These are phyloP conservation scores for Coemansia brasiliensis DNA, from an alignment of 192 early-diverging fungal genomes.

Conservation along the genomic window DNA sequence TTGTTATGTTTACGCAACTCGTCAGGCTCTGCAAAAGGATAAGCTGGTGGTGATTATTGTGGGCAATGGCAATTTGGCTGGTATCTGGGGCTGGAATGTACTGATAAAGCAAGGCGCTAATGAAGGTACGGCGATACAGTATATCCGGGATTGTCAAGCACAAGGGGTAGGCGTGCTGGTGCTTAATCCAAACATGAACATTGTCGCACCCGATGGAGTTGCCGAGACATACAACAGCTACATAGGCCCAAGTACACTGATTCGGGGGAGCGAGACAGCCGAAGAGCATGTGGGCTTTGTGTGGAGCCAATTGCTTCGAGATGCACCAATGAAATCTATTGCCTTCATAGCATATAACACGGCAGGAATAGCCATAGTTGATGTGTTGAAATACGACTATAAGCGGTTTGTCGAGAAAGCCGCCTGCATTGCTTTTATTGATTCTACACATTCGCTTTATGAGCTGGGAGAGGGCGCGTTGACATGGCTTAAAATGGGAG, in stretches of 20 bases:
- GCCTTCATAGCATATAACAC: slow-evolving; percentile 38
- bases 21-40: slow-evolving; percentile 21
- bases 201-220: slow-evolving; percentile 33
- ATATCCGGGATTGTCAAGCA: slow-evolving; percentile 14
- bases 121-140: slow-evolving; percentile 30
- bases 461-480: slow-evolving; percentile 11
- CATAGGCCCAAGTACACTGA: slow-evolving; percentile 10
- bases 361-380: slow-evolving; percentile 25
- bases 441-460: slow-evolving; percentile 33
- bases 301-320: slow-evolving; percentile 34
- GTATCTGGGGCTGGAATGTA: slow-evolving; percentile 46
- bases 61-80: slow-evolving; percentile 26
- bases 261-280: slow-evolving; percentile 40
- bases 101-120: slow-evolving; percentile 30
- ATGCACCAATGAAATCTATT: slow-evolving; percentile 10
- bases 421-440: slow-evolving; percentile 39
- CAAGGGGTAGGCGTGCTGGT: slow-evolving; percentile 40
- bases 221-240: slow-evolving; percentile 41
- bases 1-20: slow-evolving; percentile 36
- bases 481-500: slow-evolving; percentile 19
- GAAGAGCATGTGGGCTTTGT: slow-evolving; percentile 50
- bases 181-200: slow-evolving; percentile 50
- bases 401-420: slow-evolving; percentile 21
- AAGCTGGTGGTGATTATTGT: slow-evolving; percentile 37
- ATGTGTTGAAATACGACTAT: slow-evolving; percentile 42